Base-by-base conservation (phyloP, 441 rosid genomes). In the Euphorbia celastroides region DNA sequence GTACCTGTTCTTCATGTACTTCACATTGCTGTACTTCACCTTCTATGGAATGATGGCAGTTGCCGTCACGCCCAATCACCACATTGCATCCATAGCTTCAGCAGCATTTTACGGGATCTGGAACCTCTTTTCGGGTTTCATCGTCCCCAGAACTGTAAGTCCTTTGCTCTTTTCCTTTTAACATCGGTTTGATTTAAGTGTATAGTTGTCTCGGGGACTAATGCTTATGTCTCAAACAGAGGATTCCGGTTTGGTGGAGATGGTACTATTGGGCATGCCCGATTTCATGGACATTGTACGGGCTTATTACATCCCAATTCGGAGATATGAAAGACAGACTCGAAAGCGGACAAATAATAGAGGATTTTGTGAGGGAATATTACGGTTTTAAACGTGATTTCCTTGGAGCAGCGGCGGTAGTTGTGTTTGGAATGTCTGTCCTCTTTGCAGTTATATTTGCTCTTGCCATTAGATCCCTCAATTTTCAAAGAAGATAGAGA, bases 31-130 rank as follows among this genome's bases (percentile, higher is more conserved):
- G 51, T 86, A 89, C 80, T 92, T 86, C 93, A 92, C 96, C 70
- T 89, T 72, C 77, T 89, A 83, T 13, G 94, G 88, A 8, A 86
- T 88, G 90, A 88, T 89, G 98, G 25, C 84, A 2, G 88, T 89
- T 14, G 92, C 93, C 1, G 36, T 86, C 63, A 83, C 96, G 1
- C 98, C 97, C 0, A 86, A 92, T 65, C 74, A 78, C 77, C 84
- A 81, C 62, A 78, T 89, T 25, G 86, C 96, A 1, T 32, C 76
- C 71, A 83, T 89, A n/a, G 67, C 80, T 60, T 81, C 89, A 12
- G 63, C 82, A 46, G 85, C 81, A 42, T 86, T 86, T 59, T 92
- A 84, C 42, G 82, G 68, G 36, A 25, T 85, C 0, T 92, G 98
- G 98, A 89, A 89, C 69, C 75, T 89, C 32, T 86, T 89, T 70